phyloP scores from a whole-genome alignment of 106 monocot genomes.

The Xerophyta viscosa region DNA sequence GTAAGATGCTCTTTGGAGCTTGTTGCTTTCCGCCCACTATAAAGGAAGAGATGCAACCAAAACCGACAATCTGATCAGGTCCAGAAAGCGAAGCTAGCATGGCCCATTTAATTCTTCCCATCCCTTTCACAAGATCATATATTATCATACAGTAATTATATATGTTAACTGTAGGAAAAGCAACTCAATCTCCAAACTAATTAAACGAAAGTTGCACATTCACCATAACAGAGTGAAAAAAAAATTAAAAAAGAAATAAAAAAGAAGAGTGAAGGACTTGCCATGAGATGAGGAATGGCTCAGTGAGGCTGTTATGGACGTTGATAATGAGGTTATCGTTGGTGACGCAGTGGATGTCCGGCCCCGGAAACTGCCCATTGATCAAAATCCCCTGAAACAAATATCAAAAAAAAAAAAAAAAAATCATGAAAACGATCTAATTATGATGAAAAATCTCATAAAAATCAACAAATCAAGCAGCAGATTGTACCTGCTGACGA shows the following conservation, averaged over 20 bases:
- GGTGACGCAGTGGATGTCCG: slow-evolving; percentile 14
- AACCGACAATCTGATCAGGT: no score
- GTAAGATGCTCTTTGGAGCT: neutral
- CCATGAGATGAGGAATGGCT: slow-evolving; percentile 26
- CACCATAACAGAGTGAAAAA: neutral
- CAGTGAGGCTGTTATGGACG: slow-evolving; percentile 16
- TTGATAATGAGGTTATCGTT: slow-evolving; percentile 18
- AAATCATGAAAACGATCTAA: neutral
- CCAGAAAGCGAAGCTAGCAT: no score
- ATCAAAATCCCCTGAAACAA: slow-evolving; percentile 13
- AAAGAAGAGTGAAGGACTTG: neutral
- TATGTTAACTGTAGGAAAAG: neutral
- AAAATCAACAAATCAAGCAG: neutral
- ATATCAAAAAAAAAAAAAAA: neutral
- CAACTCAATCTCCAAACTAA: neutral
- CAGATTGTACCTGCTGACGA: slow-evolving; percentile 11
- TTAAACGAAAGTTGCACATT: neutral
- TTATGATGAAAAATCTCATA: no score
- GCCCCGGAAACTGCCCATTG: slow-evolving; percentile 21
- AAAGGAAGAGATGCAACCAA: neutral
- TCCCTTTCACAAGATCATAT: no score
- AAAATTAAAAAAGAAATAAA: neutral
- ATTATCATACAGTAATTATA: no score
- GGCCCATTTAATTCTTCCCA: no score
- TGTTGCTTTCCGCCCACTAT: neutral